Evolutionary conservation across 164 flowering plant species (phyloP), one percentile per base, ranked within the genome.

Genomic region (Cinnamomum chago): DNA sequence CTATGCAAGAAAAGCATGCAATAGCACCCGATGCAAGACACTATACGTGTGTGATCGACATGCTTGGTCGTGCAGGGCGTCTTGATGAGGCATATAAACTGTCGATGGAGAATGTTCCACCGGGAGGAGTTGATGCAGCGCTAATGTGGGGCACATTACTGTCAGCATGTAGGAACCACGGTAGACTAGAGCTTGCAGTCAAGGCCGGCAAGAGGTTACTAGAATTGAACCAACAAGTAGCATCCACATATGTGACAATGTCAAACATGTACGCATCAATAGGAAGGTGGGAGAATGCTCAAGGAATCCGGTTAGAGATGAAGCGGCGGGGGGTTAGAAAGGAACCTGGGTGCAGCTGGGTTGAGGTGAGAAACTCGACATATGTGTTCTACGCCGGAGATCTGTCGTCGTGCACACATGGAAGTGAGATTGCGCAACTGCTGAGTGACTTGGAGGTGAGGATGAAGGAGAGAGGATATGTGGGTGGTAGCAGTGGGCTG

Each of bases 271-370:
- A 82, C 72, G 90, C 87, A 30, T 55, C 74, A 47, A 78, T 77
- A 11, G 97, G 94, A 33, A 81, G 82, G 12, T 89, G 91, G 97
- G 91, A 85, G 9, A 76, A 74, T 51, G 85, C 72, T 58, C 70
- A 71, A 13, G 75, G 76, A 22, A 72, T 85, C 40, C 80, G 90
- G 13, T 52, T 75, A 0, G 79, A 84, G 55, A 88, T 92, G 97
- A 88, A 83, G 72, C 84, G 30, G 1, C 68, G 76, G 0, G 88
- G 89, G 10, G 78, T 92, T 14, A 24, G 58, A 27, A 92, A 92
- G 76, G 86, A 86, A 68, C 97, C 93, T 1, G 97, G 93, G 24
- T 85, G 92, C 81, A 89, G 97, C 76, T 89, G 90, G 94, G 73
- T 92, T 13, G 94, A 92, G 84, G 62, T 86, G 11, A 83, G 74